Base-by-base conservation (phyloP, 2,329 filamentous ascomycete genomes). In the Byssochlamys sp. region DNA sequence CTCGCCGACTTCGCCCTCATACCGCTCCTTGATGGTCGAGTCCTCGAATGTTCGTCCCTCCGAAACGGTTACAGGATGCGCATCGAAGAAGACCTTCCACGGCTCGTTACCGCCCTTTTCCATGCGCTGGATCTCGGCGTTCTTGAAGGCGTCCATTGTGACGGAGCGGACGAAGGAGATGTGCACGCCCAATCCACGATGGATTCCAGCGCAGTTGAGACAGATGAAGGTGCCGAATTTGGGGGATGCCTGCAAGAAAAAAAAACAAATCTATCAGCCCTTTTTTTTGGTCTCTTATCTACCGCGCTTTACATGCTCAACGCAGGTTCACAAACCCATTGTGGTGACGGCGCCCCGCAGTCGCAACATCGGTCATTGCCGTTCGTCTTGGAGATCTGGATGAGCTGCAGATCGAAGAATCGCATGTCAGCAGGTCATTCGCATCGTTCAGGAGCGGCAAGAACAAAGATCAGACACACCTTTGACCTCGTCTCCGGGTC, bases 161-260 rank as follows among this genome's bases (percentile, higher is more conserved):
- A 97, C 94, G 68, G 89, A 94, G 59, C 94, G 88, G 62, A 99
- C 91, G 77, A 99, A 99, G 71, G 91, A 96, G 74, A 99, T 96
- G 79, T 99, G 94, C 35, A 99, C 94, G 60, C 94, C 94, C 29
- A 99, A 84, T 2, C 91, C 91, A 62, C 94, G 88, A 77, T 99
- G 94, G 55, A 94, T 89, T 66, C 94, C 94, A 33, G 91, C 92
- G 79, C 94, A 99, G 62, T 88, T 90, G 55, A 99, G 85, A 76
- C 94, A 99, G 81, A 99, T 96, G 79, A 99, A 99, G 74, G 96
- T 90, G 70, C 92, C 92, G 72, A 99, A 95, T 76, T 99, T 99
- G 63, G 94, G 94, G 39, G 91, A 86, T 33, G 85, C 84, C 83
- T 85, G 63, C 27, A 59, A 51, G 27, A 12, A 2, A 26, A 24